Evolutionary conservation across 2,329 filamentous ascomycete species (phyloP), one percentile per base, ranked within the genome.

Genomic region (Colletotrichum somersetense): DNA sequence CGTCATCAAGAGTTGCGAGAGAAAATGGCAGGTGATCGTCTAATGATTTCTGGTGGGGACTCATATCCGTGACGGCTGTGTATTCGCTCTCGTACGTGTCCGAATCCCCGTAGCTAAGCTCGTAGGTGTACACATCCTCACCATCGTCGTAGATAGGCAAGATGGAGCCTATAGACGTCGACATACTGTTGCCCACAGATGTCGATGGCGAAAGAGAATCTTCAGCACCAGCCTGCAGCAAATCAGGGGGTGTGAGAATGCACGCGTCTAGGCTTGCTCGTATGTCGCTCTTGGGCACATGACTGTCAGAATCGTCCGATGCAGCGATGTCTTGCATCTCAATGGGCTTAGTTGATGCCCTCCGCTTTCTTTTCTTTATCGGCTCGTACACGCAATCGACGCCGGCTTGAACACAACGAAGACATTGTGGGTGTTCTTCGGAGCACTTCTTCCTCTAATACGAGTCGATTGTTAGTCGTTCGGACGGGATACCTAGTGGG

Each of bases 311-410:
- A 11, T 72, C 66, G 14, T 72, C 69, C 0, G 69, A 68, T 6
- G 50, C 58, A 16, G 53, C 26, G 16, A 59, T 50, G 1, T 72
- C 66, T 23, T 63, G 58, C 5, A 55, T 33, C 14, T 64, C 46
- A 3, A 26, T 12, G 26, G 53, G 8, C 40, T 42, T 53, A 23
- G 44, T 62, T 8, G 73, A 73, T 20, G 56, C 57, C 20, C 73
- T 66, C 42, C 67, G 65, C 63, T 74, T 74, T 4, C 73, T 69
- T 52, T 71, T 74, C 66, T 74, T 74, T 56, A 74, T 74, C 35
- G 73, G 73, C 20, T 74, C 73, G 18, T 74, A 74, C 5, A 73
- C 59, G 42, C 73, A 74, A 20, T 48, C 46, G 18, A 74, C 63
- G 16, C 73, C 71, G 23, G 71, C 67, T 48, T 74, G 73, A 10